Percentiles rank a stretch among this genome's conserved stretches.
phyloP scores from a whole-genome alignment of 352 stramenopile genomes.

The Globisporangium cederbergense region DNA sequence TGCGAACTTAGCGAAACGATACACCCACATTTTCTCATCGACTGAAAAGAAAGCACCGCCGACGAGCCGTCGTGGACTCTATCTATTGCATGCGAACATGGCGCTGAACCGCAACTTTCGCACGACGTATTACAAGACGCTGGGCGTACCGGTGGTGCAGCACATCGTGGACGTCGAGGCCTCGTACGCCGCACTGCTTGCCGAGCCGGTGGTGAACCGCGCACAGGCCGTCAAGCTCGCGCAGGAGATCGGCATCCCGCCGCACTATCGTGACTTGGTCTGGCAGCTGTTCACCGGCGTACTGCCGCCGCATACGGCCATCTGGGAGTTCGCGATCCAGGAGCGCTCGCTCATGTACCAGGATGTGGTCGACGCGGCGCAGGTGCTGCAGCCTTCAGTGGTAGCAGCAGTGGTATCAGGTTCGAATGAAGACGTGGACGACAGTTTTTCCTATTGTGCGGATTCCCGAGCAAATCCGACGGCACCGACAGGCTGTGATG shows the following conservation, averaged over 20 bases:
- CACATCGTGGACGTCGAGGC: constrained; percentile 80
- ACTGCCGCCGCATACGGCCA: constrained; percentile 45
- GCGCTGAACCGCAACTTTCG: constrained; percentile 74
- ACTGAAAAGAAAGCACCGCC: background rate
- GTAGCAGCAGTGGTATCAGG: background rate
- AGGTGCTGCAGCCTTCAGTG: constrained; percentile 34
- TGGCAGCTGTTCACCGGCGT: constrained; percentile 64
- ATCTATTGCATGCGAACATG: constrained; percentile 25
- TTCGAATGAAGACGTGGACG: background rate
- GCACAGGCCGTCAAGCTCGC: constrained; percentile 69
- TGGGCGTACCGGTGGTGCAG: constrained; percentile 80
- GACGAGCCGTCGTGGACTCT: too few relatives aligned
- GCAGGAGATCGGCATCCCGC: constrained; percentile 65
- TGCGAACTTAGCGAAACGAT: background rate
- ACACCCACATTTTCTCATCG: background rate
- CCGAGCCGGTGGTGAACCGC: constrained; percentile 52
- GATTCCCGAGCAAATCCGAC: background rate
- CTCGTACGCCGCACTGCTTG: constrained; percentile 64
- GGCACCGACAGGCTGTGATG: background rate
- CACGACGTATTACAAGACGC: constrained; percentile 87
- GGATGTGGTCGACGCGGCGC: constrained; percentile 48
- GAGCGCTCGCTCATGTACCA: constrained; percentile 64
- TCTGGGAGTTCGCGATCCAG: constrained; percentile 57
- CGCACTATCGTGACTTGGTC: constrained; percentile 42
- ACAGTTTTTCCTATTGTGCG: background rate